Evolutionary conservation across 257 asterid species (phyloP).

Genomic region (Orobanche coerulescens): DNA sequence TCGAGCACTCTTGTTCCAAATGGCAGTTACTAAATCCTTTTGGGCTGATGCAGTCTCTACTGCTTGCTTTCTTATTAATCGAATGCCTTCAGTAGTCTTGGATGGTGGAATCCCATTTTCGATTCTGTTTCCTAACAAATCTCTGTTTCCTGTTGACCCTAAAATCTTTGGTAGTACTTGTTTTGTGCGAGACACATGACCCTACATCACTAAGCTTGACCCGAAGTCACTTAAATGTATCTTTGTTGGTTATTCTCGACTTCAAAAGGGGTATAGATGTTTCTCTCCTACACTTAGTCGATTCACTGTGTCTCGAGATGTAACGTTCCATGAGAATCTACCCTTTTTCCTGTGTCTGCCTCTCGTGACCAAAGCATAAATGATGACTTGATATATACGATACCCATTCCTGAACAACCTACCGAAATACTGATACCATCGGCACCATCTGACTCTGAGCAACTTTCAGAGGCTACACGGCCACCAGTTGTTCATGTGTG

Average conservation of each 20-base stretch:
- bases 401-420: too few species aligned
- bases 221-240: neutral
- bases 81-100: neutral
- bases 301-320: neutral
- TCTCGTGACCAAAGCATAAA: too few species aligned
- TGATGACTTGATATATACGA: too few species aligned
- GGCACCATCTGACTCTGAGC: too few species aligned
- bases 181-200: neutral
- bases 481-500: too few species aligned
- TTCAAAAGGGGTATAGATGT: neutral
- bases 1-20: neutral
- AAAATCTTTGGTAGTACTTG: conserved; percentile 4
- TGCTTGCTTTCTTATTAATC: neutral
- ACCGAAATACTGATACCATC: too few species aligned
- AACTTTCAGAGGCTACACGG: too few species aligned
- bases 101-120: neutral
- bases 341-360: too few species aligned
- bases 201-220: neutral
- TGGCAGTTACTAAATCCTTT: neutral
- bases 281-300: neutral
- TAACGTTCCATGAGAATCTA: too few species aligned
- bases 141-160: neutral
- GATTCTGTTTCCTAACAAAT: neutral
- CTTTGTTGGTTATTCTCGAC: neutral
- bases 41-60: neutral